Percentiles rank a stretch among this genome's conserved stretches.
phyloP scores from a whole-genome alignment of 805 yeast genomes.

The Blastobotrys robertii region DNA sequence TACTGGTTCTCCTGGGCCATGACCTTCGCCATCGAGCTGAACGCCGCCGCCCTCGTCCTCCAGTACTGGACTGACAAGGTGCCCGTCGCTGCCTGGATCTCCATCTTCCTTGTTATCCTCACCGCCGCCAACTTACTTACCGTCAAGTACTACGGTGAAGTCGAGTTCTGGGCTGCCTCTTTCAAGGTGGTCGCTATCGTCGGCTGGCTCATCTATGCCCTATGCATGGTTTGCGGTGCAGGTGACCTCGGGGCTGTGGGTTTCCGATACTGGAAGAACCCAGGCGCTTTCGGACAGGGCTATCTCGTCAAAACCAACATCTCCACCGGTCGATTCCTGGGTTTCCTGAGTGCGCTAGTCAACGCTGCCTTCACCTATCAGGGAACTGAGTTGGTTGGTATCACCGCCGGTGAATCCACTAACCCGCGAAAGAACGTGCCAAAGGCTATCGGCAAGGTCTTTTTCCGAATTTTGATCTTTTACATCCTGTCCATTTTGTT shows the following conservation, averaged over 20 bases:
- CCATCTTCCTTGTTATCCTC: slow-evolving; percentile 55
- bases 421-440: slow-evolving; percentile 66
- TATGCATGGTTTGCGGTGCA: slow-evolving; percentile 81
- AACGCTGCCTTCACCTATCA: slow-evolving; percentile 73
- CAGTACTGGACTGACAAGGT: slow-evolving; percentile 77
- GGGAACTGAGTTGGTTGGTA: slow-evolving; percentile 79
- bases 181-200: slow-evolving; percentile 64
- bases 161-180: slow-evolving; percentile 69
- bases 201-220: slow-evolving; percentile 69
- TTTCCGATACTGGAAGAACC: slow-evolving; percentile 45
- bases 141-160: slow-evolving; percentile 68
- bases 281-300: slow-evolving; percentile 45
- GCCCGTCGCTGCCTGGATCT: slow-evolving; percentile 59
- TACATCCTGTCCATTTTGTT: slow-evolving; percentile 67
- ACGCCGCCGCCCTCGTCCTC: slow-evolving; percentile 66
- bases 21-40: slow-evolving; percentile 74
- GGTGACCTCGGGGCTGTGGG: slow-evolving; percentile 58
- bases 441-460: slow-evolving; percentile 68
- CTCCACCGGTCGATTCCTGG: slow-evolving; percentile 54
- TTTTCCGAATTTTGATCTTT: slow-evolving; percentile 54
- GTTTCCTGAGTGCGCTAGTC: slow-evolving; percentile 57
- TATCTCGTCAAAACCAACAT: slow-evolving; percentile 41
- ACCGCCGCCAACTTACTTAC: slow-evolving; percentile 60
- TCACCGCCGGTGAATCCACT: slow-evolving; percentile 76
- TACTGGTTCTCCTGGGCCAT: slow-evolving; percentile 69